Percentiles rank a stretch among this genome's conserved stretches.
These are phyloP conservation scores for Aureobasidium melanogenum DNA, from an alignment of 2,329 filamentous ascomycete genomes.

Conservation along the genomic window DNA sequence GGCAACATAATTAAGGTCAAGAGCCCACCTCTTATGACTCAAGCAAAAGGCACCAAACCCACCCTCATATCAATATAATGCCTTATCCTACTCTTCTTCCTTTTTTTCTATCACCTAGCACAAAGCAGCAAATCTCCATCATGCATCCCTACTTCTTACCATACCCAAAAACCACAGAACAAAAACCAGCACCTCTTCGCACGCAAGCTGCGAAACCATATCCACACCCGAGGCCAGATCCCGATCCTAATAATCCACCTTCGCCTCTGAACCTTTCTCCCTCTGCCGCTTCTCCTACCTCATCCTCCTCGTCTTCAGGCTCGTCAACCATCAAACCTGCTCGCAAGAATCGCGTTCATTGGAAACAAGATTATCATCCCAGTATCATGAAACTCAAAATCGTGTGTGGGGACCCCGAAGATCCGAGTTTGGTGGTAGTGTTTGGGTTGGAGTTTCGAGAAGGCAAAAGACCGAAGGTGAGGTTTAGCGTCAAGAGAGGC, in stretches of 20 bases:
- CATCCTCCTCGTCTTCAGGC: background rate
- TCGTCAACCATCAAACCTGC: background rate
- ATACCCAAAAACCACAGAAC: background rate
- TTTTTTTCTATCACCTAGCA: background rate
- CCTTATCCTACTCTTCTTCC: background rate
- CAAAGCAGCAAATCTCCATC: background rate
- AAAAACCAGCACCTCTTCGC: background rate
- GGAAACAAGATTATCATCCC: constrained; percentile 13
- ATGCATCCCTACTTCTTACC: constrained; percentile 4
- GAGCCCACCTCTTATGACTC: background rate
- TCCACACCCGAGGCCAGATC: background rate
- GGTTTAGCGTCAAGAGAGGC: constrained; percentile 6
- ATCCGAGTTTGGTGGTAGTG: constrained; percentile 12
- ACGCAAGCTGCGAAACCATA: background rate
- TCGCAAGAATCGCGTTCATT: constrained; percentile 8
- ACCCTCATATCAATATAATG: background rate
- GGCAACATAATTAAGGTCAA: background rate
- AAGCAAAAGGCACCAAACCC: background rate
- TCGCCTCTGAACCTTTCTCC: background rate
- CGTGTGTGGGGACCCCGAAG: constrained; percentile 11
- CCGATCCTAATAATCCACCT: background rate
- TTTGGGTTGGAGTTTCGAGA: constrained; percentile 9
- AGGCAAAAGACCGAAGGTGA: background rate
- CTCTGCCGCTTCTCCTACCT: background rate
- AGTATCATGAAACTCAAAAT: constrained; percentile 9